Evolutionary conservation across 2,329 filamentous ascomycete species (phyloP).

Genomic region (Monosporascus sp.): DNA sequence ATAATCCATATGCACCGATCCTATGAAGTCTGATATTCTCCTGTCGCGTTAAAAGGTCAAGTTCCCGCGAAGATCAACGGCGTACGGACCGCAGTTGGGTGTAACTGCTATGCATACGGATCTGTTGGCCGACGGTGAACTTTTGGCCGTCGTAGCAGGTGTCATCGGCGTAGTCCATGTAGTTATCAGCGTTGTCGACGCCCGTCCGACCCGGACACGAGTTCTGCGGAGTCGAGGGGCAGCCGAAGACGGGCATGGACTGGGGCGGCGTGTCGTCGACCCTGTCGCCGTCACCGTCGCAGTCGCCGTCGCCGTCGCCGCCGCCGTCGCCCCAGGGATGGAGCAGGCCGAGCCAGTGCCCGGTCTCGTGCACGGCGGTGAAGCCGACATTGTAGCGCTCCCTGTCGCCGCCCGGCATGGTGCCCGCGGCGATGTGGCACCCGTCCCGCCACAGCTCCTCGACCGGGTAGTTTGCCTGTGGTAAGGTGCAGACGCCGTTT

Average conservation of each 20-base stretch:
- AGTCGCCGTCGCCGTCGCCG: slow-evolving; percentile 28
- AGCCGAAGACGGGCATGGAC: slow-evolving; percentile 27
- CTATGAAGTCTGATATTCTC: no score
- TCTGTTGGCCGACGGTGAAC: slow-evolving; percentile 31
- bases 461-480: neutral
- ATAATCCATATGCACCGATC: no score
- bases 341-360: slow-evolving; percentile 39
- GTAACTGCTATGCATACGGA: slow-evolving; percentile 8
- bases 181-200: slow-evolving; percentile 30
- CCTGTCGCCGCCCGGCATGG: slow-evolving; percentile 23
- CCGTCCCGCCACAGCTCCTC: slow-evolving; percentile 4
- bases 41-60: no score
- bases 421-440: slow-evolving; percentile 22
- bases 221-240: slow-evolving; percentile 27
- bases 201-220: slow-evolving; percentile 24
- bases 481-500: neutral
- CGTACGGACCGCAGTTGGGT: neutral
- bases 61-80: neutral
- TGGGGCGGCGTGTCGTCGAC: slow-evolving; percentile 36
- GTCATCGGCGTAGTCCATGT: slow-evolving; percentile 34
- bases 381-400: slow-evolving; percentile 31
- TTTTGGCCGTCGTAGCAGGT: slow-evolving; percentile 29
- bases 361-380: slow-evolving; percentile 35
- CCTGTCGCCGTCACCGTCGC: slow-evolving; percentile 28
- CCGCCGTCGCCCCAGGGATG: slow-evolving; percentile 30